phyloP scores from a whole-genome alignment of 2,329 filamentous ascomycete genomes.

The Penicillium sp. region DNA sequence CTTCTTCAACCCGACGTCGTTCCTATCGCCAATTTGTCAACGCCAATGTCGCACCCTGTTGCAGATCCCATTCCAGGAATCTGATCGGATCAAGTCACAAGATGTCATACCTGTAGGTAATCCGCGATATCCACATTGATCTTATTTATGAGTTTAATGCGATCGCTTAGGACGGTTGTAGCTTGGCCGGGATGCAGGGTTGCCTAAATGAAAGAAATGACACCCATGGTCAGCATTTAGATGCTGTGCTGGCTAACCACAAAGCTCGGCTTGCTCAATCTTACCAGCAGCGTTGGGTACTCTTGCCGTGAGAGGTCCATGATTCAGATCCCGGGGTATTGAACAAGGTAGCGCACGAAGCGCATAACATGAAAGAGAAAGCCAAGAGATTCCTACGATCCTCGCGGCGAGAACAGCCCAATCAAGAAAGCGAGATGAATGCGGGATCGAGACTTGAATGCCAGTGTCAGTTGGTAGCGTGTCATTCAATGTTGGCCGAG shows the following conservation, averaged over 20 bases:
- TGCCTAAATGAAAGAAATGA: slow-evolving; percentile 54
- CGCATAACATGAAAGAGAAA: slow-evolving; percentile 32
- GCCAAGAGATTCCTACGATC: slow-evolving; percentile 1
- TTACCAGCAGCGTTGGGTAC: slow-evolving; percentile 92
- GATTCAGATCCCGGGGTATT: slow-evolving; percentile 29
- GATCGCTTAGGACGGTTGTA: slow-evolving; percentile 76
- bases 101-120: slow-evolving; percentile 78
- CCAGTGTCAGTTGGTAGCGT: slow-evolving; percentile 11
- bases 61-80: slow-evolving; percentile 12
- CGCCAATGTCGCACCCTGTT: slow-evolving; percentile 5
- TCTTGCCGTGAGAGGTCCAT: slow-evolving; percentile 83
- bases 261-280: slow-evolving; percentile 34
- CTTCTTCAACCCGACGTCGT: slow-evolving; percentile 85
- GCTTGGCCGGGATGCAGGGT: slow-evolving; percentile 79
- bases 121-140: slow-evolving; percentile 91
- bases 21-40: slow-evolving; percentile 58
- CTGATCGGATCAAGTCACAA: slow-evolving; percentile 1
- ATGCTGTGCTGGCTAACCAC: slow-evolving; percentile 14
- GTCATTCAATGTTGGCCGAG: slow-evolving; percentile 21
- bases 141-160: slow-evolving; percentile 80
- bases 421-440: slow-evolving; percentile 17
- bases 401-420: slow-evolving; percentile 3
- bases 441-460: slow-evolving; percentile 14
- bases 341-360: slow-evolving; percentile 20
- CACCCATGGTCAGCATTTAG: slow-evolving; percentile 10